Evolutionary conservation across 495 filamentous ascomycete genomes (phyloP).

Genomic region (Aspergillus olivimuriae): DNA sequence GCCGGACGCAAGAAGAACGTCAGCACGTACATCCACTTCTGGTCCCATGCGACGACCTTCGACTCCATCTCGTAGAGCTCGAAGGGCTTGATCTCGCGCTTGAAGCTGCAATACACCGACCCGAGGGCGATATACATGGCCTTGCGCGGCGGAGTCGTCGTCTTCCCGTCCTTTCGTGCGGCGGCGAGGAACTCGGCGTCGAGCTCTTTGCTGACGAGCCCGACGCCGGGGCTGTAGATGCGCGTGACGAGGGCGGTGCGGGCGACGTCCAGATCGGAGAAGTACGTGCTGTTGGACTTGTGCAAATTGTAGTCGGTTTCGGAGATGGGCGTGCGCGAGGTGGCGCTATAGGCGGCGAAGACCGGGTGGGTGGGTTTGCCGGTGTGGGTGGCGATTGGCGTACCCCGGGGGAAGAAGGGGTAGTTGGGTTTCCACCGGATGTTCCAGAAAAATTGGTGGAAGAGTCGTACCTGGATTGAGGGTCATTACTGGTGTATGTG

Average conservation of each 20-base stretch:
- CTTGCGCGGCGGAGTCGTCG: conserved; percentile 34
- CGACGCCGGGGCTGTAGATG: conserved; percentile 52
- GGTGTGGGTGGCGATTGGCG: conserved; percentile 21
- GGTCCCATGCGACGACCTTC: conserved; percentile 64
- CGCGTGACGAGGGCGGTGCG: conserved; percentile 56
- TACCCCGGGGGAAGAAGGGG: conserved; percentile 31
- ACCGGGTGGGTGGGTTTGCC: conserved; percentile 40
- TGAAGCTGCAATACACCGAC: conserved; percentile 59
- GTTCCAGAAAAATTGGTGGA: conserved; percentile 45
- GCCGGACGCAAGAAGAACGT: conserved; percentile 60
- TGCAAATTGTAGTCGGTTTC: conserved; percentile 67
- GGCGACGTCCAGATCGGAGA: conserved; percentile 64
- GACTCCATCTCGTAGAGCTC: conserved; percentile 63
- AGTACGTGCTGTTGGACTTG: conserved; percentile 72
- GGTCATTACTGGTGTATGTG: too few species aligned
- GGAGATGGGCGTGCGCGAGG: conserved; percentile 45
- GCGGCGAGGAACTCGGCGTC: conserved; percentile 33
- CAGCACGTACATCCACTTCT: conserved; percentile 77
- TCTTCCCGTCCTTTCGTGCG: conserved; percentile 35
- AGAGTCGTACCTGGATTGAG: conserved; percentile 36
- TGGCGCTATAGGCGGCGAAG: conserved; percentile 49
- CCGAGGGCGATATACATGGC: conserved; percentile 53
- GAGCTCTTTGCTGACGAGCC: conserved; percentile 40
- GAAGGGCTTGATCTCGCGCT: conserved; percentile 61
- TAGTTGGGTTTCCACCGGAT: conserved; percentile 38